These are phyloP conservation scores for Alnus glutinosa DNA, from an alignment of 306 rosid species.

Conservation along the genomic window DNA sequence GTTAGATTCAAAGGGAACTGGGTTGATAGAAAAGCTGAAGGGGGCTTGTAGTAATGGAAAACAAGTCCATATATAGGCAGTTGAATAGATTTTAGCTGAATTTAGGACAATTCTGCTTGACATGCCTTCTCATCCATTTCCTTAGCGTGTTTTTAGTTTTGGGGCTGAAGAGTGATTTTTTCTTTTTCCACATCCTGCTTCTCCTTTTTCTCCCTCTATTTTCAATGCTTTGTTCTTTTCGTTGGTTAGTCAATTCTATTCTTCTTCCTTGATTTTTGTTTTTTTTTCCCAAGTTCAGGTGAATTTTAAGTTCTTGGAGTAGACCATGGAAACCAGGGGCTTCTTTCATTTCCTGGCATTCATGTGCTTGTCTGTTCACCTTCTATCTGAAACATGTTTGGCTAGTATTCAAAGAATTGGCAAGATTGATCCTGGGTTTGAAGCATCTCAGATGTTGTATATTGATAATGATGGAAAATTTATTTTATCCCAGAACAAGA, in stretches of 20 bases:
- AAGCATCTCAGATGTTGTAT: constrained; percentile 69
- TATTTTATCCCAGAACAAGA: constrained; percentile 48
- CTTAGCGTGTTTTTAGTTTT: background rate
- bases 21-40: background rate
- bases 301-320: constrained; percentile 1
- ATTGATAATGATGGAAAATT: constrained; percentile 61
- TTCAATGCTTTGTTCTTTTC: constrained; percentile 10
- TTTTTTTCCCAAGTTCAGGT: background rate
- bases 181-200: background rate
- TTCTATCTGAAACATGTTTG: constrained; percentile 35
- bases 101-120: background rate
- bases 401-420: constrained; percentile 44
- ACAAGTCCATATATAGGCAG: background rate
- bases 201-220: constrained; percentile 2
- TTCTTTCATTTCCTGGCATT: constrained; percentile 23
- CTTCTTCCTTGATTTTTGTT: constrained; percentile 8
- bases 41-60: background rate
- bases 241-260: background rate
- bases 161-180: background rate
- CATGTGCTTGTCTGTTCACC: constrained; percentile 28
- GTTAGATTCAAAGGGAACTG: constrained; percentile 3
- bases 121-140: background rate
- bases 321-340: constrained; percentile 46
- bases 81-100: no score
- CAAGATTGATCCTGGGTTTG: constrained; percentile 40